Conservation (phyloP, 352 stramenopile species). For the Phytophthora hibernalis region DNA sequence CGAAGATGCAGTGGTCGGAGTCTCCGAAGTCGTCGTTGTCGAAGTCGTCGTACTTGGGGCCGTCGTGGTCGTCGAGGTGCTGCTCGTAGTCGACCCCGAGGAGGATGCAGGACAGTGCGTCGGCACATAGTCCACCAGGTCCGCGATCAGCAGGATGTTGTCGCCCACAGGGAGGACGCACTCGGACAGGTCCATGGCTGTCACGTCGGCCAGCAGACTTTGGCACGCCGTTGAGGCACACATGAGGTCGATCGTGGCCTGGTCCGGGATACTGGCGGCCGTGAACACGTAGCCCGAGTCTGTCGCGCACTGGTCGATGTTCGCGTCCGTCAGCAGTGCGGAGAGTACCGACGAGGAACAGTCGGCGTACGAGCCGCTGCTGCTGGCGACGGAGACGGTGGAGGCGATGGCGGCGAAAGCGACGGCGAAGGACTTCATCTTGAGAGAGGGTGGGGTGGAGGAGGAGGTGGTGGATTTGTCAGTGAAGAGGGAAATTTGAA, state of each 20-base stretch:
- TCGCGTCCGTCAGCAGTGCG: conserved; percentile 33
- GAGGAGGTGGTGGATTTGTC: conserved; percentile 20
- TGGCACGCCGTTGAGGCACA: conserved; percentile 37
- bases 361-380: conserved; percentile 17
- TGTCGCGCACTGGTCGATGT: conserved; percentile 35
- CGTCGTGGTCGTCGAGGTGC: conserved; percentile 29
- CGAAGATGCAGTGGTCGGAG: conserved; percentile 4
- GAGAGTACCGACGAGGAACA: conserved; percentile 33
- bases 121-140: conserved; percentile 44
- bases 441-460: conserved; percentile 12
- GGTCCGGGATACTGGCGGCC: conserved; percentile 30
- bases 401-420: conserved; percentile 28
- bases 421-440: conserved; percentile 42
- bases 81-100: conserved; percentile 30
- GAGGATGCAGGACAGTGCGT: conserved; percentile 34
- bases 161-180: conserved; percentile 38
- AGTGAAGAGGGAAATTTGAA: conserved; percentile 42
- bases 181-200: conserved; percentile 29
- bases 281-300: conserved; percentile 47
- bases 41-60: conserved; percentile 17
- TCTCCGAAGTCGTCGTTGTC: not conserved
- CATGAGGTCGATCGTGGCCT: conserved; percentile 32
- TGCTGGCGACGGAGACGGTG: conserved; percentile 20
- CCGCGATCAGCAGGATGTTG: conserved; percentile 32
- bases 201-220: conserved; percentile 24